Conservation (phyloP, 257 asterid species). For the Schizonepeta tenuifolia region DNA sequence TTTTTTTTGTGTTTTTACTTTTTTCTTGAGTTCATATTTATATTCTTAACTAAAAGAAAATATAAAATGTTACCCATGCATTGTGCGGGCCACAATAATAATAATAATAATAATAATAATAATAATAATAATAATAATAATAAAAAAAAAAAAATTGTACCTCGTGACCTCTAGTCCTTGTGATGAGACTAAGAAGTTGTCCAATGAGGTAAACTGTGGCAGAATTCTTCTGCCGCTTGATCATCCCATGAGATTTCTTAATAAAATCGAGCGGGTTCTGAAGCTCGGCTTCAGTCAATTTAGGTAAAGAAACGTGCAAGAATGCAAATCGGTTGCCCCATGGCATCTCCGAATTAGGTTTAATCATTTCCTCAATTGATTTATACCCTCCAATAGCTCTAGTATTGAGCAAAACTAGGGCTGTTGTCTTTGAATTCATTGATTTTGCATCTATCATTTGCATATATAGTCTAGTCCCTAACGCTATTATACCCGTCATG, state of each 20-base stretch:
- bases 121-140: no score
- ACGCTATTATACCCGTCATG: constrained; percentile 52
- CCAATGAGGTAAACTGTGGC: constrained; percentile 51
- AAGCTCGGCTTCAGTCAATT: no score
- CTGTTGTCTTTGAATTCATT: constrained; percentile 38
- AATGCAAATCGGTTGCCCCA: constrained; percentile 79
- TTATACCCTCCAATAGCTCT: constrained; percentile 63
- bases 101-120: no score
- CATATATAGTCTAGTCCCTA: constrained; percentile 74
- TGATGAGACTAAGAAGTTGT: constrained; percentile 47
- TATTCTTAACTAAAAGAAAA: no score
- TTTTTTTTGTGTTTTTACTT: no score
- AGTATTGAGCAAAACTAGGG: no score
- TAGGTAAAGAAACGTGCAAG: constrained; percentile 55
- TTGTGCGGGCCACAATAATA: no score
- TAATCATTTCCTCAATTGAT: constrained; percentile 65
- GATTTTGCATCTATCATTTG: constrained; percentile 37
- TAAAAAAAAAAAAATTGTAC: constrained; percentile 33
- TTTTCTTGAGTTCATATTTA: no score
- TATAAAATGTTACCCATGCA: no score
- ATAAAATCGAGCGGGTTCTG: constrained; percentile 54
- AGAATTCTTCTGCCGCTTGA: constrained; percentile 61
- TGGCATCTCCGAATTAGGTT: constrained; percentile 55
- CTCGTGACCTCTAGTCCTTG: constrained; percentile 59
- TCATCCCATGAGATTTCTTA: constrained; percentile 45